phyloP scores from a whole-genome alignment of 2,329 filamentous ascomycete genomes.

The Amauroascus verrucosus region DNA sequence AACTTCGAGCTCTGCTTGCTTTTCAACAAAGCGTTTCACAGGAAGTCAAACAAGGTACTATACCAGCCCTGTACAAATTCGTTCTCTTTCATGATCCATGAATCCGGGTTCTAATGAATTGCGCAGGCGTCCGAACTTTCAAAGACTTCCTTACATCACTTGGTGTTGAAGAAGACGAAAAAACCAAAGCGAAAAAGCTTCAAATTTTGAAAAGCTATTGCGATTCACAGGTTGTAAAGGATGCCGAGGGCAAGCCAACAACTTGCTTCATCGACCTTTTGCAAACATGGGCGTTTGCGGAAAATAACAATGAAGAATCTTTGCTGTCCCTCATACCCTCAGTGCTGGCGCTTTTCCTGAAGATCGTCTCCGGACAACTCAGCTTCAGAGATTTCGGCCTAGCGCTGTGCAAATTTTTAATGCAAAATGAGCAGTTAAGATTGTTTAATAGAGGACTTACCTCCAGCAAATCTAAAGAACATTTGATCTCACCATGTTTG shows the following conservation, averaged over 20 bases:
- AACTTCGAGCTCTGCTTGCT: constrained; percentile 57
- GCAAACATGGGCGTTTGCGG: constrained; percentile 78
- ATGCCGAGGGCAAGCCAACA: constrained; percentile 45
- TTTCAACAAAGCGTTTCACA: constrained; percentile 57
- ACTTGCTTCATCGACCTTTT: constrained; percentile 68
- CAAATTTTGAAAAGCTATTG: constrained; percentile 39
- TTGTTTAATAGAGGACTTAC: constrained; percentile 69
- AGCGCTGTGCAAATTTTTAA: constrained; percentile 66
- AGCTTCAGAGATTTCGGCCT: constrained; percentile 67
- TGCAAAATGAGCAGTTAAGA: constrained; percentile 72
- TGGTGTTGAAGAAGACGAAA: constrained; percentile 27
- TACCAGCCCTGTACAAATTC: constrained; percentile 23
- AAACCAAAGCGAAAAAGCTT: constrained; percentile 32
- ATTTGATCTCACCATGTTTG: constrained; percentile 78
- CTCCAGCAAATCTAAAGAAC: constrained; percentile 71
- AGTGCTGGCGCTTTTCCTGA: constrained; percentile 70
- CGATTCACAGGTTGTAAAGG: constrained; percentile 44
- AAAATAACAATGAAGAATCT: constrained; percentile 67
- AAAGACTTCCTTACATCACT: constrained; percentile 37
- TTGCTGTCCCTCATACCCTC: constrained; percentile 72
- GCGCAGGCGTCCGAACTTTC: constrained; percentile 35
- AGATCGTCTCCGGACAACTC: constrained; percentile 61
- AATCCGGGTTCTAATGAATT: not conserved
- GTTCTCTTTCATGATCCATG: not conserved
- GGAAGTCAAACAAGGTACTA: constrained; percentile 53